Conservation (phyloP, 2,329 filamentous ascomycete species). For the Sphaerulina populicola region DNA sequence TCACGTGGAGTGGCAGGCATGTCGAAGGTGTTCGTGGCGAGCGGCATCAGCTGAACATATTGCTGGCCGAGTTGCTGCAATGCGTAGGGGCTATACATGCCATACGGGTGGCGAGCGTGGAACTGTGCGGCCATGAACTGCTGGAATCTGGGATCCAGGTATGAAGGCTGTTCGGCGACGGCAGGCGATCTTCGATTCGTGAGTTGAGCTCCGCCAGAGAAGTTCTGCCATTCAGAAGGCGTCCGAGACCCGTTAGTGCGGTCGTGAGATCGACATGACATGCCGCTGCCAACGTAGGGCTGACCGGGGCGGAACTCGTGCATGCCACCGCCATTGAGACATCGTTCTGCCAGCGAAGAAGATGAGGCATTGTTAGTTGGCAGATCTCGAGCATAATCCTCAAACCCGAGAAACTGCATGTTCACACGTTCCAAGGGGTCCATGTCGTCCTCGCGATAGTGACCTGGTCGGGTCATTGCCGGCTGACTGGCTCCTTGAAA, state of each 20-base stretch:
- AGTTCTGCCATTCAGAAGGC: slow-evolving; percentile 39
- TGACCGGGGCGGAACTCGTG: slow-evolving; percentile 20
- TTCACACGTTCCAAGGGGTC: slow-evolving; percentile 18
- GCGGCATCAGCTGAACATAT: slow-evolving; percentile 32
- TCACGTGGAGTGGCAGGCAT: slow-evolving; percentile 42
- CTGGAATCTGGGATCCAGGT: slow-evolving; percentile 33
- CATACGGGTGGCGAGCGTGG: slow-evolving; percentile 26
- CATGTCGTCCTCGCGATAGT: slow-evolving; percentile 13
- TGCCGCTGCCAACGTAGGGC: slow-evolving; percentile 36
- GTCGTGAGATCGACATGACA: slow-evolving; percentile 33
- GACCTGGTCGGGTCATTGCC: not conserved
- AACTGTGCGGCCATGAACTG: slow-evolving; percentile 34
- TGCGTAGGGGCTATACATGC: slow-evolving; percentile 31
- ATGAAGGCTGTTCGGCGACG: slow-evolving; percentile 34
- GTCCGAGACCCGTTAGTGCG: slow-evolving; percentile 40
- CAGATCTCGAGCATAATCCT: slow-evolving; percentile 30
- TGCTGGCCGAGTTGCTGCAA: slow-evolving; percentile 30
- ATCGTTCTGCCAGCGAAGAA: slow-evolving; percentile 16
- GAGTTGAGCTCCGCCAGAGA: slow-evolving; percentile 8
- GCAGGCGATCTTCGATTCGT: slow-evolving; percentile 13
- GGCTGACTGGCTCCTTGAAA: not conserved
- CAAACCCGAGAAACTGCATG: slow-evolving; percentile 32
- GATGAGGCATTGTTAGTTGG: slow-evolving; percentile 9
- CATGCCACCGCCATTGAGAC: slow-evolving; percentile 13
- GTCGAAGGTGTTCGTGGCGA: slow-evolving; percentile 34